Base-by-base conservation (phyloP, 2,329 filamentous ascomycete species). In the Mollisiaceae sp. region DNA sequence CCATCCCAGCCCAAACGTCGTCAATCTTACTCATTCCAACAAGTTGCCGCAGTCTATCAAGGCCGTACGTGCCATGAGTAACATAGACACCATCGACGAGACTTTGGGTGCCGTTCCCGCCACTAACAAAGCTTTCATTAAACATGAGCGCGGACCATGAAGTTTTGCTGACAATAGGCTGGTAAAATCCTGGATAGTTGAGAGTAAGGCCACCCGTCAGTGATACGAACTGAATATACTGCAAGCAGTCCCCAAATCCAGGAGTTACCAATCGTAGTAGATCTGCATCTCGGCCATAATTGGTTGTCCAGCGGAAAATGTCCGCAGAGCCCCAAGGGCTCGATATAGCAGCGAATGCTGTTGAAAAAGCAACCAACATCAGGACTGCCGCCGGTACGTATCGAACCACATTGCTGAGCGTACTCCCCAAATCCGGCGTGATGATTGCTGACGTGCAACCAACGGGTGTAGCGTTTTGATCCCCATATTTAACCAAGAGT, bases 291-390 rank as follows among this genome's bases (percentile, higher is more conserved):
- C 94, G 89, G 41, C 95, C 95, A 76, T 97, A 98, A 76, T 99
- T 99, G 75, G 93, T 96, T n/a, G 93, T 93, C 93, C 94, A 99
- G 71, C 92, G 89, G 77, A 98, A 98, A 22, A 94, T 84, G 76
- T 99, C 91, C 8, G 88, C 88, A 1, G 93, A 92, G 22, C 95
- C 95, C 94, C 95, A 99, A 0, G 95, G 95, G 75, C 94, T 97
- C 76, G 89, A 94, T 43, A 96, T 92, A 59, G 89, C 91, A 2
- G 95, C 93, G 70, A 93, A 88, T 41, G 94, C 82, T 8, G 94
- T 97, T 15, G 94, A 93, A 65, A 93, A 78, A 1, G 89, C 95
- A 55, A 96, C 92, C 47, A 94, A 82, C 2, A 94, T 80, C 38
- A 99, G 83, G 27, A 97, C 86, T 2, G 90, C 82, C 27, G 94